Conservation (phyloP, 2,329 filamentous ascomycete species). For the Cordyceps pruinosa region DNA sequence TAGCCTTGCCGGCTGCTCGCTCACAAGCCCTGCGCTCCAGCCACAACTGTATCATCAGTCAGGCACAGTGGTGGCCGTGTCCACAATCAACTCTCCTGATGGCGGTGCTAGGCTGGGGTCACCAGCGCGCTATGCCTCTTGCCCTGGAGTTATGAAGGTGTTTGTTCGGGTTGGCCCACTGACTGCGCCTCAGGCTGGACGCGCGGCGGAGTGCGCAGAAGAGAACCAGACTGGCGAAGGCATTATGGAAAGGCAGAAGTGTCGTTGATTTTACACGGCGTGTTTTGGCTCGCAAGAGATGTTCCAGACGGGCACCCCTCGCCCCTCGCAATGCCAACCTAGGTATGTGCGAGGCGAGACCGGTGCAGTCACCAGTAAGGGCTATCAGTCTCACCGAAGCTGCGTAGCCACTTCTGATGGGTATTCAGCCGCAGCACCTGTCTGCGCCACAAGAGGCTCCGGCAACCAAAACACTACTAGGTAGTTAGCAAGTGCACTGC, state of each 20-base stretch:
- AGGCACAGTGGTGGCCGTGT: not conserved
- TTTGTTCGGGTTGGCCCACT: constrained; percentile 1
- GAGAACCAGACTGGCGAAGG: not conserved
- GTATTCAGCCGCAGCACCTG: no score
- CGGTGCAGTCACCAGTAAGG: no score
- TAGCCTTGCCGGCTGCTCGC: not conserved
- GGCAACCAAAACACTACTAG: not conserved
- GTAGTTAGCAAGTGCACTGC: not conserved
- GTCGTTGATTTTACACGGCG: not conserved
- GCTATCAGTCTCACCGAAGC: not conserved
- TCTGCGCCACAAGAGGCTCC: not conserved
- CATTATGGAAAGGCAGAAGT: not conserved
- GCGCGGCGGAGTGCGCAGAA: not conserved
- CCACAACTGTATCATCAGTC: constrained; percentile 1
- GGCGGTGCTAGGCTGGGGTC: not conserved
- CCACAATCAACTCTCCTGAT: constrained; percentile 1
- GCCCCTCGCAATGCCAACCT: no score
- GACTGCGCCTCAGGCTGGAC: constrained; percentile 6
- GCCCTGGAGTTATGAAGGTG: no score
- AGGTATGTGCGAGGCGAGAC: no score
- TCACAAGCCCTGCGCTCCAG: not conserved
- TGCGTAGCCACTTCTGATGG: no score
- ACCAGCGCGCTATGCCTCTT: not conserved
- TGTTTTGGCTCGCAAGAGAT: no score
- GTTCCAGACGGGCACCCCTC: no score